phyloP scores from a whole-genome alignment of 257 asterid genomes.

The Prunella vulgaris region DNA sequence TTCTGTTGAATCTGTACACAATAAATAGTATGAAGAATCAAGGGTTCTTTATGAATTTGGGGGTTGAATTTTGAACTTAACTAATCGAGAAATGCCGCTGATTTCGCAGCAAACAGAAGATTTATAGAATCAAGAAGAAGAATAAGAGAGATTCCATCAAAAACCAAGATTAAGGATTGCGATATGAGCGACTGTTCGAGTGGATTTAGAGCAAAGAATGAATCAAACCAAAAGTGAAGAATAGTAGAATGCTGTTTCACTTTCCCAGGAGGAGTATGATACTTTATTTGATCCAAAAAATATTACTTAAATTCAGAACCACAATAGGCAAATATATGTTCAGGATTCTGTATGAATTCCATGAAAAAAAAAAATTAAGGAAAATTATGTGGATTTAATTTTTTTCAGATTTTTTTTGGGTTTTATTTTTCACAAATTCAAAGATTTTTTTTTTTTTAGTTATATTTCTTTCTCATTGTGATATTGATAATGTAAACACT shows the following conservation, averaged over 20 bases:
- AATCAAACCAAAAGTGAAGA: not conserved
- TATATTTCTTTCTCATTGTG: not conserved
- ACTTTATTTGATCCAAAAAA: no score
- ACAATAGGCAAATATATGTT: no score
- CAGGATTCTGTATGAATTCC: no score
- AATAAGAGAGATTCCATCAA: not conserved
- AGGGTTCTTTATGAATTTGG: not conserved
- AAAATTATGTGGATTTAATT: not conserved
- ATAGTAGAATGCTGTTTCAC: not conserved
- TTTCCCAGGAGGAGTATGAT: no score
- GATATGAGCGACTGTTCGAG: not conserved
- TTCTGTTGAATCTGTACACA: conserved; percentile 1
- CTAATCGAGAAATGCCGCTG: not conserved
- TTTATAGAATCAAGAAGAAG: not conserved
- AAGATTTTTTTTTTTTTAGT: no score
- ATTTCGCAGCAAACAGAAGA: not conserved
- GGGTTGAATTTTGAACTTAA: not conserved
- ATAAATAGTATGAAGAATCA: not conserved
- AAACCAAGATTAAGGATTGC: not conserved
- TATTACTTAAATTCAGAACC: no score
- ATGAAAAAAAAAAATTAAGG: not conserved
- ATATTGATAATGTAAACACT: no score
- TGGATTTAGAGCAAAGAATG: not conserved
- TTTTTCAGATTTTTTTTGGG: not conserved
- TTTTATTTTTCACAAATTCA: not conserved